Evolutionary conservation across 257 asterid genomes (phyloP), one percentile per base, ranked within the genome.

Genomic region (Rehmannia glutinosa): DNA sequence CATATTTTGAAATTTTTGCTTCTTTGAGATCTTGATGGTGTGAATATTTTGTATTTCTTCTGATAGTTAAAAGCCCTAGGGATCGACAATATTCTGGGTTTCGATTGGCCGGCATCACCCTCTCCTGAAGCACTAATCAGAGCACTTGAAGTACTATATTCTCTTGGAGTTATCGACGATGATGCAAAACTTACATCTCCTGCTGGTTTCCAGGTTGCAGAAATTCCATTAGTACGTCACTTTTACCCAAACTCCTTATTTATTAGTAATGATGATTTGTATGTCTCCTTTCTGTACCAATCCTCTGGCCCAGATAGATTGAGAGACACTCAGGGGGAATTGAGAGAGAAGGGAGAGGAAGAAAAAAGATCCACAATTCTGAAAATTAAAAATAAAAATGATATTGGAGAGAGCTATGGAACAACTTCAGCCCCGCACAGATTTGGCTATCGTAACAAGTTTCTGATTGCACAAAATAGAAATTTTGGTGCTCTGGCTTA

Each of bases 51-150:
- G 12, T 66, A 16, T 64, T 58, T 51, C 63, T 25, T 77, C 45
- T 82, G 73, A 71, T 80, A 93, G 99, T 78, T 93, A 66, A 93
- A 90, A 81, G 91, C 99, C 28, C 72, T 93, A 60, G 97, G 99
- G 56, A 85, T 93, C 54, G 99, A 93, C 84, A 93, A 93, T 75
- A 88, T 90, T 61, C 74, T 93, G 83, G 97, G 97, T 63, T 93
- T 93, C 12, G 96, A 90, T 78, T 93, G 99, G 99, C 96, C 89
- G 30, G 85, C 97, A 79, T 81, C 99, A 56, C 97, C 99, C 27
- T 85, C 97, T 16, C 90, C 99, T 52, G 99, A 93, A 80, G 87
- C 97, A 63, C 81, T 93, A 79, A 90, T 93, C 55, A 82, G 99
- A 81, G 99, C 99, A 64, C 92, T 93, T 70, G 99, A 93, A 86